These are phyloP conservation scores for Scheffersomyces segobiensis DNA, from an alignment of 1,139 yeast genomes.

Conservation along the genomic window DNA sequence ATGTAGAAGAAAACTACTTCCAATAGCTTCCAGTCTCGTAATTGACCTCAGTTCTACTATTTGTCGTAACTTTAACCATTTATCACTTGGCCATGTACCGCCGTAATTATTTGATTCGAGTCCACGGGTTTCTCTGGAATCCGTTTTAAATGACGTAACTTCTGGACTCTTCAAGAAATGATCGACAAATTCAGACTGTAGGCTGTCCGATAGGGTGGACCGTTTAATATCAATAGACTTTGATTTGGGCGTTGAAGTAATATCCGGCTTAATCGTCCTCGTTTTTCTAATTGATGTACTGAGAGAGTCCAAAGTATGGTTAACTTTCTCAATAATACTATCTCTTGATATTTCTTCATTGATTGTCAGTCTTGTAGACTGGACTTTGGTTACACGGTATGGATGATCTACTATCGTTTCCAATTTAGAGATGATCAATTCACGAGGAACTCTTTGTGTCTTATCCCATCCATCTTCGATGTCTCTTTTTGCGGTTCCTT, in stretches of 20 bases:
- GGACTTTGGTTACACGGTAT: not conserved
- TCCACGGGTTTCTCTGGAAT: not conserved
- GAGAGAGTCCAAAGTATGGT: slow-evolving; percentile 16
- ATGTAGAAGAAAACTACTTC: slow-evolving; percentile 8
- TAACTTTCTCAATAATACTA: slow-evolving; percentile 14
- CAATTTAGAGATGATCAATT: not conserved
- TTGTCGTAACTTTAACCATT: slow-evolving; percentile 14
- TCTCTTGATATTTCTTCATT: slow-evolving; percentile 12
- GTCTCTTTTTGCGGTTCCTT: not conserved
- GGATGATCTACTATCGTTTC: not conserved
- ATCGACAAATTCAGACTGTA: not conserved
- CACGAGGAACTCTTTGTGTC: not conserved
- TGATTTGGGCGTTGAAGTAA: not conserved
- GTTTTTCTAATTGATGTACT: slow-evolving; percentile 1
- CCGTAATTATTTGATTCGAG: not conserved
- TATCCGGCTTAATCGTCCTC: not conserved
- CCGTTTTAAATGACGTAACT: not conserved
- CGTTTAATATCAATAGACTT: not conserved
- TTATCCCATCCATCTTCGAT: not conserved
- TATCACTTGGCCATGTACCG: slow-evolving; percentile 4
- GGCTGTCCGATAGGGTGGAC: not conserved
- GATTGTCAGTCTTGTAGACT: not conserved
- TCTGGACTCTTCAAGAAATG: not conserved
- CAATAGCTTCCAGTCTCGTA: slow-evolving; percentile 12
- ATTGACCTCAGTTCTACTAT: slow-evolving; percentile 13